phyloP scores from a whole-genome alignment of 306 rosid species.

The Macrotyloma uniflorum region DNA sequence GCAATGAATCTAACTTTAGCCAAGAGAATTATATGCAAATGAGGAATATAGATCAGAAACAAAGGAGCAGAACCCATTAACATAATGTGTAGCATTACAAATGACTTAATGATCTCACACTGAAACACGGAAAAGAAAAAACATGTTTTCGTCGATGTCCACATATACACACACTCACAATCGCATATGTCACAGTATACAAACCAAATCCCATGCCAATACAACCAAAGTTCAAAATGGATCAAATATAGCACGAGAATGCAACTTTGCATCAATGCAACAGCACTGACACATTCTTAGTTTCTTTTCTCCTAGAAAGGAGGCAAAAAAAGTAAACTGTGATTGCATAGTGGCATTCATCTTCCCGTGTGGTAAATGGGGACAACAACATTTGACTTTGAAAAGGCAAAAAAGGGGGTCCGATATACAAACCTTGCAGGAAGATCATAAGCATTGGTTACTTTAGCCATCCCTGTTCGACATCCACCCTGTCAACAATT shows the following conservation, averaged over 20 bases:
- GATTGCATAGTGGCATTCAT: background rate
- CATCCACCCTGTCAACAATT: slow-evolving; percentile 86
- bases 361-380: slow-evolving; percentile 22
- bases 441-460: slow-evolving; percentile 88
- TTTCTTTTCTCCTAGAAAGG: slow-evolving; percentile 18
- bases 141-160: background rate
- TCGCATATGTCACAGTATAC: background rate
- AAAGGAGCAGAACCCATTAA: slow-evolving; percentile 13
- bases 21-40: slow-evolving; percentile 26
- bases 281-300: slow-evolving; percentile 13
- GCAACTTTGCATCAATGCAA: slow-evolving; percentile 33
- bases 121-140: slow-evolving; percentile 25
- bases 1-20: slow-evolving; percentile 28
- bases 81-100: slow-evolving; percentile 29
- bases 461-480: slow-evolving; percentile 99
- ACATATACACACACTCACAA: slow-evolving; percentile 23
- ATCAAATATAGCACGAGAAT: too few relatives aligned
- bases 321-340: background rate
- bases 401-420: background rate
- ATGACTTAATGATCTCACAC: slow-evolving; percentile 19
- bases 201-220: slow-evolving; percentile 14
- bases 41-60: slow-evolving; percentile 10
- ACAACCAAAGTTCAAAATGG: slow-evolving; percentile 13
- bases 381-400: slow-evolving; percentile 22
- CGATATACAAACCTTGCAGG: slow-evolving; percentile 81